Evolutionary conservation across 2,329 filamentous ascomycete genomes (phyloP), one percentile per base, ranked within the genome.

Genomic region (Aspergillus phoenicis): DNA sequence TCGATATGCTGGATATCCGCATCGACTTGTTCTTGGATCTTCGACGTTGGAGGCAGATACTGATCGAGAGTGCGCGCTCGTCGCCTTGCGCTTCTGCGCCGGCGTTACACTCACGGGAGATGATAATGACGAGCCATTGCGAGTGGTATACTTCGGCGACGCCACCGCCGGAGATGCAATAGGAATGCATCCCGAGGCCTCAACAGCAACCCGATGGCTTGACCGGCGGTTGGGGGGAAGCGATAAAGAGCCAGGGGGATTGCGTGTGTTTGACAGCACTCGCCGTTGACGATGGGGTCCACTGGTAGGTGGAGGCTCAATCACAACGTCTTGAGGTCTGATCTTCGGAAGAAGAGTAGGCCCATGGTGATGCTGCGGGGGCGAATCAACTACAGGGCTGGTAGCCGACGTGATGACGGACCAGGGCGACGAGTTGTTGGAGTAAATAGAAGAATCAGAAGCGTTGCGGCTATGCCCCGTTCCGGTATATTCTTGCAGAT

Each of bases 341-440:
- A 96, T 93, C 83, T 93, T 95, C 71, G 92, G 92, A 33, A 96
- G 83, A 62, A 96, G 82, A 52, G 91, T 82, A 55, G 91, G 91
- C 20, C 79, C 80, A 56, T 91, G 91, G 78, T 93, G 89, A 63
- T 91, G 89, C 63, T 88, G 85, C 68, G 93, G 85, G 62, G 91
- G 90, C 22, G 73, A 74, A 36, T 90, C 90, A 65, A 85, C 83
- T 57, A 84, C 84, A 57, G 91, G 90, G 11, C 90, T 93, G 57
- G 88, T 89, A 68, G 86, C 82, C 66, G 85, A 82, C 20, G 89
- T 90, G 79, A 85, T 83, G 68, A 87, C 82, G 47, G 90, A 90
- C 74, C 90, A 89, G 47, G 85, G 85, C 36, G 85, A 86, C 48
- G 89, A 91, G 74, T 89, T 84, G 70, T 85, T 83, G 56, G 88